phyloP scores from a whole-genome alignment of 352 stramenopile genomes.

The Phytopythium delawarense region DNA sequence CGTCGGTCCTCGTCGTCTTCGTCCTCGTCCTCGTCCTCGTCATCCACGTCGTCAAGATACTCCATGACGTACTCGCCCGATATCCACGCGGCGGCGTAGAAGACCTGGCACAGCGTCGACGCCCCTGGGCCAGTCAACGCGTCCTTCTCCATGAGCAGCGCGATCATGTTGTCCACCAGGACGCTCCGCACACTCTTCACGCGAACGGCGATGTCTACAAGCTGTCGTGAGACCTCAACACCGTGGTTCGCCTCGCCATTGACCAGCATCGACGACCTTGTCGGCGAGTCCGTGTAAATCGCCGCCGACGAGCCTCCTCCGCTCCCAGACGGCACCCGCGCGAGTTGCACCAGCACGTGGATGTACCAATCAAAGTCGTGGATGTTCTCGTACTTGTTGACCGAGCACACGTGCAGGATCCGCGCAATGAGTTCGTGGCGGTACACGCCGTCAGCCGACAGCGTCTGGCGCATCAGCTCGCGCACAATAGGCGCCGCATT shows the following conservation, averaged over 20 bases:
- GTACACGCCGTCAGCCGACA: slow-evolving; percentile 92
- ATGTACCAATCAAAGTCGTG: slow-evolving; percentile 99
- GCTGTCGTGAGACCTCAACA: slow-evolving; percentile 90
- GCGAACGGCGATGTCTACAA: slow-evolving; percentile 96
- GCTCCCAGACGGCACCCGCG: slow-evolving; percentile 62
- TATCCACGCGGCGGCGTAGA: slow-evolving; percentile 96
- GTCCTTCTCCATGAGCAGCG: slow-evolving; percentile 90
- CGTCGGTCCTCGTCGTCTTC: slow-evolving; percentile 72
- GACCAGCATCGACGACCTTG: slow-evolving; percentile 21
- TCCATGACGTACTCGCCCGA: slow-evolving; percentile 96
- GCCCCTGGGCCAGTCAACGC: slow-evolving; percentile 63
- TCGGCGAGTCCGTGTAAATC: slow-evolving; percentile 29
- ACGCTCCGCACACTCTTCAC: slow-evolving; percentile 95
- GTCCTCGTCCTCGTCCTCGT: slow-evolving; percentile 73
- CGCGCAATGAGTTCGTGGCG: slow-evolving; percentile 94
- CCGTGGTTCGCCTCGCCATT: slow-evolving; percentile 32
- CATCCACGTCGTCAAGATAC: slow-evolving; percentile 79
- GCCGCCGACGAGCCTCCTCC: slow-evolving; percentile 41
- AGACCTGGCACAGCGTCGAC: slow-evolving; percentile 90
- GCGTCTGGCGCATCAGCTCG: slow-evolving; percentile 95
- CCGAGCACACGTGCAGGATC: slow-evolving; percentile 95
- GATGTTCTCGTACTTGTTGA: slow-evolving; percentile 98
- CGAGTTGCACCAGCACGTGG: slow-evolving; percentile 94
- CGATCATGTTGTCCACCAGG: slow-evolving; percentile 93
- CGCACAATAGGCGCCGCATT: slow-evolving; percentile 96